Conservation (phyloP, 2,329 filamentous ascomycete species). For the Tolypocladium tropicale region DNA sequence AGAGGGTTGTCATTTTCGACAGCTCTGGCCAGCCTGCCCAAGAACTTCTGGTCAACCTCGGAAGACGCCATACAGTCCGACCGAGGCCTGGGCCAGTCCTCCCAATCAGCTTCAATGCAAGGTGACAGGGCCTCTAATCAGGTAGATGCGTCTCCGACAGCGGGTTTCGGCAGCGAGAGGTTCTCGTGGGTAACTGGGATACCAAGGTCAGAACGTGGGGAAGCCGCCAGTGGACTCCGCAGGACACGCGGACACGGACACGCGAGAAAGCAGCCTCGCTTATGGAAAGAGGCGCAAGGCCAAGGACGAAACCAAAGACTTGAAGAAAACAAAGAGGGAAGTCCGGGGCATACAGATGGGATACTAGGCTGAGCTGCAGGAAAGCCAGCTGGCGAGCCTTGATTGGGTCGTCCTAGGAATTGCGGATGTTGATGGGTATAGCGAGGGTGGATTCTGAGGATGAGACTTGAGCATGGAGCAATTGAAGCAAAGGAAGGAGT, state of each 20-base stretch:
- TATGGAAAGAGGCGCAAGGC: neutral
- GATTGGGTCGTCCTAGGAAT: slow-evolving; percentile 17
- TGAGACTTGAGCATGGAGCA: neutral
- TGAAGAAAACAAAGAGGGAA: neutral
- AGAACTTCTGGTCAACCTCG: slow-evolving; percentile 94
- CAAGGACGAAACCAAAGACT: neutral
- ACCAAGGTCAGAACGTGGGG: neutral
- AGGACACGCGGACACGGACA: neutral
- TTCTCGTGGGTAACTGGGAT: neutral
- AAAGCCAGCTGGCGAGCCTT: slow-evolving; percentile 21
- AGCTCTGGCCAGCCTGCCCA: slow-evolving; percentile 76
- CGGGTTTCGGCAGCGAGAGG: neutral
- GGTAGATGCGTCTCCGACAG: neutral
- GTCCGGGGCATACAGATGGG: neutral
- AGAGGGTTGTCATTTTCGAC: slow-evolving; percentile 70
- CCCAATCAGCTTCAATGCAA: neutral
- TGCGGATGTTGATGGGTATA: slow-evolving; percentile 8
- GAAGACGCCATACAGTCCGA: slow-evolving; percentile 71
- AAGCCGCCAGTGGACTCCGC: neutral
- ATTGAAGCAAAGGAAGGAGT: neutral
- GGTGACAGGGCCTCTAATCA: neutral
- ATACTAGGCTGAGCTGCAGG: neutral
- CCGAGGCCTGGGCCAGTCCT: neutral
- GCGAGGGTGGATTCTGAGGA: neutral
- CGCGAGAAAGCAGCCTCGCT: neutral